These are phyloP conservation scores for Fusarium sp. DNA, from an alignment of 2,329 filamentous ascomycete genomes.

Conservation along the genomic window DNA sequence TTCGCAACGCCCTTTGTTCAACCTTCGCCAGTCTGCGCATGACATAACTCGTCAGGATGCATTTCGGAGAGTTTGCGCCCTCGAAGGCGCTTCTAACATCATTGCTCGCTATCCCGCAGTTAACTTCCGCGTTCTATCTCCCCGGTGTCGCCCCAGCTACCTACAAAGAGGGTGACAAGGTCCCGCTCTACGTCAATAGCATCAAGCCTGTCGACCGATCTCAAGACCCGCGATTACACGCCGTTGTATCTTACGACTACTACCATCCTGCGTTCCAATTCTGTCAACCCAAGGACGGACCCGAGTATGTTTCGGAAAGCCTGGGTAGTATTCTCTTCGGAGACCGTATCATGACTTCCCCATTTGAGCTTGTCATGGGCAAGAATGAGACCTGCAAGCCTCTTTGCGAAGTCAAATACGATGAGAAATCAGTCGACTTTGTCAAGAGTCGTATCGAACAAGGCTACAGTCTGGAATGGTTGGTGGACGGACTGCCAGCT, in stretches of 20 bases:
- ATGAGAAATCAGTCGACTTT: constrained; percentile 76
- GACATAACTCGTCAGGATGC: constrained; percentile 55
- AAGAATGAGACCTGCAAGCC: constrained; percentile 88
- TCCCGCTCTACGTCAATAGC: constrained; percentile 92
- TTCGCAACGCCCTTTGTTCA: constrained; percentile 27
- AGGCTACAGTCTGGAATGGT: constrained; percentile 93
- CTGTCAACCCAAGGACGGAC: constrained; percentile 81
- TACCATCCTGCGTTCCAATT: constrained; percentile 90
- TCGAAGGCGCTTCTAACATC: constrained; percentile 61
- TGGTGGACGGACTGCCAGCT: constrained; percentile 92
- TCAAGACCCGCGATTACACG: constrained; percentile 83
- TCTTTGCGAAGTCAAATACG: constrained; percentile 75
- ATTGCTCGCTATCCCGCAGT: constrained; percentile 63
- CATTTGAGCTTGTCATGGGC: constrained; percentile 88
- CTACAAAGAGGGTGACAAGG: constrained; percentile 81
- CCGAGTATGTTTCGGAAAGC: constrained; percentile 80
- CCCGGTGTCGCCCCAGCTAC: constrained; percentile 95
- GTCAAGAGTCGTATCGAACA: constrained; percentile 85
- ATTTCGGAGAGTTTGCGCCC: constrained; percentile 58
- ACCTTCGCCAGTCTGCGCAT: constrained; percentile 40
- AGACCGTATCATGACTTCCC: constrained; percentile 96
- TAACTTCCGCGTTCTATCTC: constrained; percentile 86
- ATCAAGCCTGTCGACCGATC: constrained; percentile 85
- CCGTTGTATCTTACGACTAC: constrained; percentile 97
- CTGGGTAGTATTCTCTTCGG: constrained; percentile 97